phyloP scores from a whole-genome alignment of 2,329 filamentous ascomycete species.

The Beauveria australis region DNA sequence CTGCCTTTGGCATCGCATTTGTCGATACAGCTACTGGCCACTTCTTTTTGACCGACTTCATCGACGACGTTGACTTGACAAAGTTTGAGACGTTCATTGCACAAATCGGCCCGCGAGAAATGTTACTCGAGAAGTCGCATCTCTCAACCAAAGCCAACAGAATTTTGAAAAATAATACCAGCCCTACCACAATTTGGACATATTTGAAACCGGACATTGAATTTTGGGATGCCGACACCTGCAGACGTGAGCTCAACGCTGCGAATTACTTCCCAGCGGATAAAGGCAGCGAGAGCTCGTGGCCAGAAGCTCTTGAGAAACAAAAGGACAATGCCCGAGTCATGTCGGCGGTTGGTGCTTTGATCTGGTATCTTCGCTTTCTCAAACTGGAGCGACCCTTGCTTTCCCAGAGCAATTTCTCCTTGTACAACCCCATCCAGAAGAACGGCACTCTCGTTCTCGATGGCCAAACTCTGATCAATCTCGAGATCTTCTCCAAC shows the following conservation, averaged over 20 bases:
- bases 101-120: constrained; percentile 79
- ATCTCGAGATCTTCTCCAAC: constrained; percentile 95
- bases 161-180: constrained; percentile 93
- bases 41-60: constrained; percentile 86
- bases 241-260: constrained; percentile 70
- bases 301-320: constrained; percentile 68
- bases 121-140: constrained; percentile 79
- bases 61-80: constrained; percentile 86
- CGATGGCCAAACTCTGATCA: constrained; percentile 93
- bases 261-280: constrained; percentile 68
- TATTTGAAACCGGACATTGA: constrained; percentile 78
- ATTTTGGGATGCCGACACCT: constrained; percentile 82
- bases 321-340: constrained; percentile 69
- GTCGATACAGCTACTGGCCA: constrained; percentile 94
- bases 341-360: constrained; percentile 85
- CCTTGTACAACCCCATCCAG: constrained; percentile 82
- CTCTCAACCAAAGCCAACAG: constrained; percentile 83
- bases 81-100: constrained; percentile 97
- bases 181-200: constrained; percentile 92
- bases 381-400: constrained; percentile 85
- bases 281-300: constrained; percentile 49
- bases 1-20: constrained; percentile 85
- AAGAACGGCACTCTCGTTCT: constrained; percentile 86
- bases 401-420: constrained; percentile 83
- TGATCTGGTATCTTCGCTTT: constrained; percentile 77